Percentiles rank a stretch among this genome's conserved stretches.
Evolutionary conservation across 2,329 filamentous ascomycete species (phyloP).

Genomic region (Aureobasidium sp.): DNA sequence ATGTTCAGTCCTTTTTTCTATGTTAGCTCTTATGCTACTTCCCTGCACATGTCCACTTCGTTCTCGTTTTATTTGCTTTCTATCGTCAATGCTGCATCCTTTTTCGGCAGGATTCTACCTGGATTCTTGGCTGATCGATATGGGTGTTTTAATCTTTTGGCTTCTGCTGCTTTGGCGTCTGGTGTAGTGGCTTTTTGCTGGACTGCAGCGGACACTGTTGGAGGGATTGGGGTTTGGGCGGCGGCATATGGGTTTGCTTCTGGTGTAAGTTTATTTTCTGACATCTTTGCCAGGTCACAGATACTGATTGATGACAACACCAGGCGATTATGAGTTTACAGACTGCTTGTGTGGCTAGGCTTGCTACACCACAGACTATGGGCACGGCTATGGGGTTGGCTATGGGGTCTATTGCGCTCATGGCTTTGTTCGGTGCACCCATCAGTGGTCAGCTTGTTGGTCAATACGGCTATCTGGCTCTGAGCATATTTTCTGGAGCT

Average conservation of each 20-base stretch:
- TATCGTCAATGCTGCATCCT: slow-evolving; percentile 56
- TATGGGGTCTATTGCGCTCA: slow-evolving; percentile 37
- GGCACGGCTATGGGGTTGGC: slow-evolving; percentile 39
- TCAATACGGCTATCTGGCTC: not conserved
- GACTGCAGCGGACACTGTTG: slow-evolving; percentile 21
- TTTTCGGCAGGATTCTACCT: slow-evolving; percentile 45
- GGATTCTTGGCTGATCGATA: slow-evolving; percentile 41
- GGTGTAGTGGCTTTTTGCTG: slow-evolving; percentile 32
- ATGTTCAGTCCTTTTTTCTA: slow-evolving; percentile 37
- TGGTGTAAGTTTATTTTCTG: slow-evolving; percentile 28
- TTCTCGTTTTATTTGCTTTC: slow-evolving; percentile 58
- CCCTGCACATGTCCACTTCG: slow-evolving; percentile 28
- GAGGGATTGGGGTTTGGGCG: slow-evolving; percentile 23
- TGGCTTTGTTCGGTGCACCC: slow-evolving; percentile 17
- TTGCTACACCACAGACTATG: slow-evolving; percentile 33
- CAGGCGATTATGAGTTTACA: slow-evolving; percentile 44
- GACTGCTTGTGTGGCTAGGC: slow-evolving; percentile 38
- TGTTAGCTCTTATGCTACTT: slow-evolving; percentile 31
- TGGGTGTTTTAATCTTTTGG: slow-evolving; percentile 36
- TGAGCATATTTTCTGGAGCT: slow-evolving; percentile 4
- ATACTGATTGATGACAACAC: slow-evolving; percentile 7
- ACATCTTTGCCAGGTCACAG: not conserved
- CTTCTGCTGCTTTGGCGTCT: slow-evolving; percentile 31
- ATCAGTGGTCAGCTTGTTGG: slow-evolving; percentile 5
- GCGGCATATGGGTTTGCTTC: slow-evolving; percentile 42